Evolutionary conservation across 345 rosid species (phyloP), one percentile per base, ranked within the genome.

Genomic region (Euclidium syriacum): DNA sequence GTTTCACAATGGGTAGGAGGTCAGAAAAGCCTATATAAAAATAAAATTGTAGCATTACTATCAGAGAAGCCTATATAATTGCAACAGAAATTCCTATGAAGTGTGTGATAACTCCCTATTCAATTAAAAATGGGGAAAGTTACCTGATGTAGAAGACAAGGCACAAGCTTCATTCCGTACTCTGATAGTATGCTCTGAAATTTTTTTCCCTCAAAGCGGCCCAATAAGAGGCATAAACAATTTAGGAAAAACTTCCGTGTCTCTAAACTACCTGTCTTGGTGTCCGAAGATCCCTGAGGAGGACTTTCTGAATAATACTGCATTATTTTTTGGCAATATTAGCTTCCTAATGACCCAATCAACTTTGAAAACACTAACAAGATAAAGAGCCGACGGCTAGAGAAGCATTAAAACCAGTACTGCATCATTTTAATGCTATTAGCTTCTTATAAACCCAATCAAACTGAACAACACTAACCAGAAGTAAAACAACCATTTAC

Each of bases 181-280:
- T 82, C 92, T 18, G 78, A 79, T 52, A 84, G 22, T 18, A 62
- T 64, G 47, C 58, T 76, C 74, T 86, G 87, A 39, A 88, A 72
- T 66, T 77, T 86, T 76, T 79, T 86, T 53, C 83, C 70, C 54
- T 82, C 85, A 62, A 86, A 72, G 38, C 95, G 95, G 40, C 98
- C 96, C 78, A 91, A 77, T 20, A 91, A 72, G 65, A 91, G 98
- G 81, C 98, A 91, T 59, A 91, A 64, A 75, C 96, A 86, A 67
- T 75, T 85, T 34, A 88, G 64, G 78, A 91, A 91, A 80, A 91
- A 88, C 60, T 80, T 86, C 40, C 75, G 81, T 64, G 88, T 91
- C 78, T 83, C 90, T 34, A 78, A 48, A 66, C 85, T 68, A 73
- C 76, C 75, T 52, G 61, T 79, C 70, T 77, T 79, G 52, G 73